Evolutionary conservation across 495 filamentous ascomycete species (phyloP).

Genomic region (Entonaema liquescens): DNA sequence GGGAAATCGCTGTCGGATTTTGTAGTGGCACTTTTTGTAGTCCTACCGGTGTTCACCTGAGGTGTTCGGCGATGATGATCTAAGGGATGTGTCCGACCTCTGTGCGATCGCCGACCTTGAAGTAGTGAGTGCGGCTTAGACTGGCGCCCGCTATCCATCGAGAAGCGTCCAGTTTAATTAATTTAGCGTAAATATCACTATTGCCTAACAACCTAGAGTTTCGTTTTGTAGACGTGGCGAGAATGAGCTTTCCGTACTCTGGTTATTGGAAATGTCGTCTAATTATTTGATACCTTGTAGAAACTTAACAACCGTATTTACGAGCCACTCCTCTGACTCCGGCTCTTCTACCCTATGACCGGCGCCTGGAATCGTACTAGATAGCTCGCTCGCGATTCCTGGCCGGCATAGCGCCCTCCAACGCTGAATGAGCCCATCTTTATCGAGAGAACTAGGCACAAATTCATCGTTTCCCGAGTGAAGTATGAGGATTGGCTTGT

Average conservation of each 20-base stretch:
- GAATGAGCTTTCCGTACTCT: not conserved
- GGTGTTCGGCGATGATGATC: constrained; percentile 32
- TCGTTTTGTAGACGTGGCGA: not conserved
- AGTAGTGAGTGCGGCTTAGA: constrained; percentile 2
- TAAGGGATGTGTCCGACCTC: constrained; percentile 23
- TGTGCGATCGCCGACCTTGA: constrained; percentile 28
- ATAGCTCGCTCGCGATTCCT: constrained; percentile 51
- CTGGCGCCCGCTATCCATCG: not conserved
- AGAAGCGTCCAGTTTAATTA: not conserved
- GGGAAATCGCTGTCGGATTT: not conserved
- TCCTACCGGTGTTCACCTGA: constrained; percentile 23
- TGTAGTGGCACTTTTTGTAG: not conserved
- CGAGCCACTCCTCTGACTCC: constrained; percentile 50
- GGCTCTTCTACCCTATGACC: constrained; percentile 52
- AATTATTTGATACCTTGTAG: constrained; percentile 44
- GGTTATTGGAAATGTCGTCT: not conserved
- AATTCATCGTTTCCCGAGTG: constrained; percentile 78
- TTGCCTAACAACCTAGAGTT: no score
- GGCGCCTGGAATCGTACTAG: constrained; percentile 54
- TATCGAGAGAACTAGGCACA: constrained; percentile 70
- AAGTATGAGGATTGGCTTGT: constrained; percentile 68
- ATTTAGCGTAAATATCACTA: no score
- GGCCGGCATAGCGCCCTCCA: constrained; percentile 62
- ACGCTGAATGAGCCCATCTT: constrained; percentile 64
- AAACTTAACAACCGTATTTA: constrained; percentile 50